Evolutionary conservation across 2,329 filamentous ascomycete species (phyloP).

Genomic region (Leptographium galeiforme): DNA sequence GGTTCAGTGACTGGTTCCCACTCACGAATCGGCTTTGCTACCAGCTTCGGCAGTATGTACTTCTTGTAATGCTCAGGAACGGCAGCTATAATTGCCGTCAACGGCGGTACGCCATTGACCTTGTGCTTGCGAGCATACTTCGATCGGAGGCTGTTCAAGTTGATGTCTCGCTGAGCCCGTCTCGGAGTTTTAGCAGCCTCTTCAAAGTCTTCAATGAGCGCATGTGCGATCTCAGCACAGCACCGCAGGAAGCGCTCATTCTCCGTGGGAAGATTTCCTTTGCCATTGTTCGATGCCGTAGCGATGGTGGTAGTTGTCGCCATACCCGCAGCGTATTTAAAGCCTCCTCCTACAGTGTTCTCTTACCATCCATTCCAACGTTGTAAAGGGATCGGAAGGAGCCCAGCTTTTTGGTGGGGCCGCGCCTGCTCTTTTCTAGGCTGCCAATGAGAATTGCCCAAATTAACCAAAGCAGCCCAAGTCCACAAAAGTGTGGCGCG

Average conservation of each 20-base stretch:
- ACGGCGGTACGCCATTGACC: conserved; percentile 71
- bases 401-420: conserved; percentile 7
- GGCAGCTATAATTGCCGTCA: conserved; percentile 94
- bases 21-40: conserved; percentile 88
- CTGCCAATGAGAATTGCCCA: too few species aligned
- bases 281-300: conserved; percentile 31
- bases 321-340: background rate
- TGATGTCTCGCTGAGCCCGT: conserved; percentile 70
- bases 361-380: background rate
- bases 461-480: too few species aligned
- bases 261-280: conserved; percentile 64
- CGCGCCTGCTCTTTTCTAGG: too few species aligned
- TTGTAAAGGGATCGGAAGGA: background rate
- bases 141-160: conserved; percentile 76
- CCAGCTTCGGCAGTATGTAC: conserved; percentile 89
- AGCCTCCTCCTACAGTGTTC: background rate
- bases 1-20: background rate
- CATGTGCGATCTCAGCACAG: conserved; percentile 89
- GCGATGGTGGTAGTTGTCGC: conserved; percentile 16
- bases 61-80: conserved; percentile 99
- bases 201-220: conserved; percentile 76
- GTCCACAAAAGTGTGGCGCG: too few species aligned
- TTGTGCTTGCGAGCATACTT: conserved; percentile 89
- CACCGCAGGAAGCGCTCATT: conserved; percentile 89
- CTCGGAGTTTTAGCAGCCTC: conserved; percentile 64